These are phyloP conservation scores for Poa annua DNA, from an alignment of 176 grass and related monocot genomes.

Conservation along the genomic window DNA sequence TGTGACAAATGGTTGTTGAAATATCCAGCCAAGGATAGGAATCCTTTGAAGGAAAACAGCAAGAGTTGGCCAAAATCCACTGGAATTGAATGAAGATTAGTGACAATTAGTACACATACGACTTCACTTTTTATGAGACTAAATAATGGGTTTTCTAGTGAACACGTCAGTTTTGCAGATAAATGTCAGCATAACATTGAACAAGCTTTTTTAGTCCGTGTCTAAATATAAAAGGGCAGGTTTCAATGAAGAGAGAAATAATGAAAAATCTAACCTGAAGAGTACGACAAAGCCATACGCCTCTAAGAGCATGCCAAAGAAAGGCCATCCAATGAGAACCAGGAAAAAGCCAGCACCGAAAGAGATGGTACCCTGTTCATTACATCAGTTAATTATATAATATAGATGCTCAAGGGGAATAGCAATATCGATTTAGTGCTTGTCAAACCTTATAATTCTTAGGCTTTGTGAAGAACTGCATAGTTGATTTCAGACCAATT, in stretches of 20 bases:
- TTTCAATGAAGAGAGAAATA: neutral
- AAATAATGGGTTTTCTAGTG: conserved; percentile 14
- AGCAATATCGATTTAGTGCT: neutral
- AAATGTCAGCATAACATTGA: neutral
- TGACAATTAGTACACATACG: neutral
- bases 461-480: conserved; percentile 98
- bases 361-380: conserved; percentile 91
- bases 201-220: neutral
- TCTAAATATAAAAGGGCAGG: conserved; percentile 25
- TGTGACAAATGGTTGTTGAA: conserved; percentile 90
- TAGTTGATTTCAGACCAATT: conserved; percentile 95
- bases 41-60: conserved; percentile 91
- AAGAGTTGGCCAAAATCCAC: conserved; percentile 98
- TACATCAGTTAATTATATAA: conserved; percentile 30
- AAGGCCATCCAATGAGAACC: conserved; percentile 92
- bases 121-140: conserved; percentile 12
- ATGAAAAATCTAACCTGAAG: conserved; percentile 63
- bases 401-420: neutral
- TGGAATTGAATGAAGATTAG: conserved; percentile 48
- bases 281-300: conserved; percentile 95
- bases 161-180: neutral
- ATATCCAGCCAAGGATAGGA: conserved; percentile 90
- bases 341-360: conserved; percentile 89
- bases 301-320: conserved; percentile 94
- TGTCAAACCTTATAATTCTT: conserved; percentile 92